Percentiles rank a stretch among this genome's conserved stretches.
phyloP scores from a whole-genome alignment of 2,329 filamentous ascomycete species.

The Colletotrichum chrysophilum region DNA sequence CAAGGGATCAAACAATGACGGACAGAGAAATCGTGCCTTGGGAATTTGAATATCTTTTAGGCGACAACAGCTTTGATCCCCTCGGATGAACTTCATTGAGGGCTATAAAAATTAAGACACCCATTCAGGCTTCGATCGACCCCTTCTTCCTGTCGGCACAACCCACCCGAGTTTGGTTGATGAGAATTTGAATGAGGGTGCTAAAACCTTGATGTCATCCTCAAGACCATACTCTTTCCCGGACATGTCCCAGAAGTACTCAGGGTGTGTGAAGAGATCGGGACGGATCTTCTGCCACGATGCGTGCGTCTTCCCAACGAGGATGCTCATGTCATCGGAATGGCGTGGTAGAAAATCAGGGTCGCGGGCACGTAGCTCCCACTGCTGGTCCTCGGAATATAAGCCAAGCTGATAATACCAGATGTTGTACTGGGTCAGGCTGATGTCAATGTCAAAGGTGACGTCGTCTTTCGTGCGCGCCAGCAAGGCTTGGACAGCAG shows the following conservation, averaged over 20 bases:
- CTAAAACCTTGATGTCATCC: neutral
- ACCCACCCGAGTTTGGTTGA: neutral
- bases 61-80: neutral
- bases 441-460: slow-evolving; percentile 29
- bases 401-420: slow-evolving; percentile 27
- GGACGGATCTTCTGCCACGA: neutral
- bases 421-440: slow-evolving; percentile 31
- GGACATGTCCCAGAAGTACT: neutral
- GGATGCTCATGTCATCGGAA: neutral
- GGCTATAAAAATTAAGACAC: neutral
- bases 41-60: neutral
- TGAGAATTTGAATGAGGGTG: neutral
- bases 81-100: neutral
- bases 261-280: neutral
- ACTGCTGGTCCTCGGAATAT: slow-evolving; percentile 20
- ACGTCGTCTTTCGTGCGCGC: slow-evolving; percentile 21
- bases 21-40: neutral
- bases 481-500: slow-evolving; percentile 11
- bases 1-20: neutral
- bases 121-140: neutral
- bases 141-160: neutral
- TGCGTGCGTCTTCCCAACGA: neutral
- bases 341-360: neutral
- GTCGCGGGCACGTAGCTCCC: slow-evolving; percentile 20
- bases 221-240: neutral